A percentile compares a stretch with the other conserved stretches of the same genome.
Conservation (phyloP, 2,329 filamentous ascomycete genomes). For the Macrophomina phaseolina region DNA sequence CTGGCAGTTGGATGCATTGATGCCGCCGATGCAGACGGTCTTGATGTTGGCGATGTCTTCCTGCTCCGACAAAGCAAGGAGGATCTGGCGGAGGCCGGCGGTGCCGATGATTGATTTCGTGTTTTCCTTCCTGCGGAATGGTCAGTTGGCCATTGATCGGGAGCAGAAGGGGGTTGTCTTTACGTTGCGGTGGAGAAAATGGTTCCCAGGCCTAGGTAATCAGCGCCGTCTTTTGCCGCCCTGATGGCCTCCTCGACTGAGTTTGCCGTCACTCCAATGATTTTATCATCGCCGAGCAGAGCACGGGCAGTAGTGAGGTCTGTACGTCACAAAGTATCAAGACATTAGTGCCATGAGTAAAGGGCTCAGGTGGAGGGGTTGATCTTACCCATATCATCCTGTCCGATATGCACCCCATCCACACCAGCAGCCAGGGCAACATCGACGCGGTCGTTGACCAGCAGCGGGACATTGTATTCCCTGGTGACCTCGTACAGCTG, state of each 20-base stretch:
- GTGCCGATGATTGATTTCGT: slow-evolving; percentile 82
- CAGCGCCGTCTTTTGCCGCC: slow-evolving; percentile 77
- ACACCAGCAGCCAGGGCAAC: slow-evolving; percentile 84
- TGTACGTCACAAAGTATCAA: slow-evolving; percentile 37
- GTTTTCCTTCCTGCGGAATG: slow-evolving; percentile 73
- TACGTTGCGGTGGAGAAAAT: slow-evolving; percentile 84
- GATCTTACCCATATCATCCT: slow-evolving; percentile 80
- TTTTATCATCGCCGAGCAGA: slow-evolving; percentile 75
- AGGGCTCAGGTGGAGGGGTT: neutral
- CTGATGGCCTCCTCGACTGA: slow-evolving; percentile 72
- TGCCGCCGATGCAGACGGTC: slow-evolving; percentile 85
- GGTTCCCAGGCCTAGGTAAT: slow-evolving; percentile 91
- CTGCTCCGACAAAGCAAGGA: slow-evolving; percentile 62
- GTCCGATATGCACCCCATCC: slow-evolving; percentile 92
- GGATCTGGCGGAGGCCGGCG: slow-evolving; percentile 70
- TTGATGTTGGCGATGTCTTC: slow-evolving; percentile 34
- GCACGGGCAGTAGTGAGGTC: slow-evolving; percentile 69
- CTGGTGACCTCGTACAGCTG: slow-evolving; percentile 74
- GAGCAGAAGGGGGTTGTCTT: neutral
- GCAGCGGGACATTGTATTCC: slow-evolving; percentile 72
- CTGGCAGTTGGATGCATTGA: slow-evolving; percentile 78
- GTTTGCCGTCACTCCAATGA: slow-evolving; percentile 88
- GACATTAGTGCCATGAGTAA: neutral
- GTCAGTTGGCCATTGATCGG: neutral
- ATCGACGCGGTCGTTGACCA: slow-evolving; percentile 93